Conservation (phyloP, 2,329 filamentous ascomycete species). For the Chaetoscypha palmicola region DNA sequence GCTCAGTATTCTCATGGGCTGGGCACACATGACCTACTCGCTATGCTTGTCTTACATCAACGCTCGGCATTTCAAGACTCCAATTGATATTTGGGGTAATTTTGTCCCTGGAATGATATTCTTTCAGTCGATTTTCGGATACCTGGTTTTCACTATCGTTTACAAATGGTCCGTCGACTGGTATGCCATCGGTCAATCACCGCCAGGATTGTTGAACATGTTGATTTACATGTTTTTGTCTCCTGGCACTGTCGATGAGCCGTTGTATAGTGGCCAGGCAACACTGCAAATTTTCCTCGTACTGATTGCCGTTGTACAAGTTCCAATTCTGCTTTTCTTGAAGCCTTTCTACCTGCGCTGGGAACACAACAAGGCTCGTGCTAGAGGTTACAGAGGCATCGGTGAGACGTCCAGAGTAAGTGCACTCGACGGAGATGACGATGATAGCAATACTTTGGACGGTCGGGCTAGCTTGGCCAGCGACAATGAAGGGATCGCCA, state of each 20-base stretch:
- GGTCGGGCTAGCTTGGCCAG: constrained; percentile 63
- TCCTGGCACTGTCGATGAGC: constrained; percentile 66
- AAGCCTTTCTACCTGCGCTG: constrained; percentile 94
- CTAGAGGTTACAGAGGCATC: constrained; percentile 84
- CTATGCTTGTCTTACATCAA: constrained; percentile 90
- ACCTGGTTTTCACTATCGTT: constrained; percentile 85
- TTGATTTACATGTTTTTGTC: constrained; percentile 98
- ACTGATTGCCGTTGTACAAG: constrained; percentile 75
- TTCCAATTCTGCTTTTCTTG: constrained; percentile 84
- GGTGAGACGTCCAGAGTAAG: constrained; percentile 84
- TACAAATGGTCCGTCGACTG: constrained; percentile 98
- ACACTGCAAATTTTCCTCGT: constrained; percentile 71
- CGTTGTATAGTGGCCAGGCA: constrained; percentile 71
- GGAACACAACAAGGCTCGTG: constrained; percentile 86
- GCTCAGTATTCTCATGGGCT: constrained; percentile 94
- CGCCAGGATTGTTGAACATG: constrained; percentile 94
- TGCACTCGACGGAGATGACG: constrained; percentile 83
- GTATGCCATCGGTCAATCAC: constrained; percentile 54
- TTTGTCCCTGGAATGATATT: constrained; percentile 99
- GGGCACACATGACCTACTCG: constrained; percentile 98
- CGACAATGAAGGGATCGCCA: constrained; percentile 74
- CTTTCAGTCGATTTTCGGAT: constrained; percentile 98
- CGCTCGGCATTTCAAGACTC: constrained; percentile 86
- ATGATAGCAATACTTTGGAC: constrained; percentile 52
- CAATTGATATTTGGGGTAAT: constrained; percentile 94